phyloP scores from a whole-genome alignment of 2,329 filamentous ascomycete species.

The Fusarium bactridioides region DNA sequence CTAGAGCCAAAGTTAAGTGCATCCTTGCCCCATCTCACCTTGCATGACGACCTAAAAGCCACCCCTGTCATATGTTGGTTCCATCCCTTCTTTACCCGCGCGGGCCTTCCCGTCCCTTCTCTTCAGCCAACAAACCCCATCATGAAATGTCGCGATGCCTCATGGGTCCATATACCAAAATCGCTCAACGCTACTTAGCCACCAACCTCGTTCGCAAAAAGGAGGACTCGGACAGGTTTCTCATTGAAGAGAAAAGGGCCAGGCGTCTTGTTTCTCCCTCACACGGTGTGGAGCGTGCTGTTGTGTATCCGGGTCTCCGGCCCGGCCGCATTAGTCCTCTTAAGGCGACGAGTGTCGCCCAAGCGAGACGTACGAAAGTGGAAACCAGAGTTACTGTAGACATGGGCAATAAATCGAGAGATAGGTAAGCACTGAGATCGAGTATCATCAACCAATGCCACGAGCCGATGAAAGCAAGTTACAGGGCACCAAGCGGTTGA shows the following conservation, averaged over 20 bases:
- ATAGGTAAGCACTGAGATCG: background rate
- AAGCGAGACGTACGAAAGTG: constrained; percentile 34
- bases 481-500: background rate
- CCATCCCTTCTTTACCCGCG: constrained; percentile 24
- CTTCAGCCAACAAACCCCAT: constrained; percentile 1
- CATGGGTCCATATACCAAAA: background rate
- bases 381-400: constrained; percentile 21
- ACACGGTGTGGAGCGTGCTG: constrained; percentile 30
- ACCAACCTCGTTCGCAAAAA: background rate
- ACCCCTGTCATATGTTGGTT: constrained; percentile 28
- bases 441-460: background rate
- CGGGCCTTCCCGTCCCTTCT: constrained; percentile 36
- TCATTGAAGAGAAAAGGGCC: background rate
- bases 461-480: background rate
- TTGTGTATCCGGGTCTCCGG: constrained; percentile 23
- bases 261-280: background rate
- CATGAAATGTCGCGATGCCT: constrained; percentile 2
- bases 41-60: background rate
- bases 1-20: background rate
- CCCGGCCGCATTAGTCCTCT: constrained; percentile 34
- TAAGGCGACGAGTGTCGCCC: constrained; percentile 29
- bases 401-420: constrained; percentile 8
- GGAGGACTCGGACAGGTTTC: background rate
- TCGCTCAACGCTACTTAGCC: background rate
- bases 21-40: background rate